A percentile compares a stretch with the other conserved stretches of the same genome.
These are phyloP conservation scores for Sporothrix globosa DNA, from an alignment of 2,329 filamentous ascomycete genomes.

Conservation along the genomic window DNA sequence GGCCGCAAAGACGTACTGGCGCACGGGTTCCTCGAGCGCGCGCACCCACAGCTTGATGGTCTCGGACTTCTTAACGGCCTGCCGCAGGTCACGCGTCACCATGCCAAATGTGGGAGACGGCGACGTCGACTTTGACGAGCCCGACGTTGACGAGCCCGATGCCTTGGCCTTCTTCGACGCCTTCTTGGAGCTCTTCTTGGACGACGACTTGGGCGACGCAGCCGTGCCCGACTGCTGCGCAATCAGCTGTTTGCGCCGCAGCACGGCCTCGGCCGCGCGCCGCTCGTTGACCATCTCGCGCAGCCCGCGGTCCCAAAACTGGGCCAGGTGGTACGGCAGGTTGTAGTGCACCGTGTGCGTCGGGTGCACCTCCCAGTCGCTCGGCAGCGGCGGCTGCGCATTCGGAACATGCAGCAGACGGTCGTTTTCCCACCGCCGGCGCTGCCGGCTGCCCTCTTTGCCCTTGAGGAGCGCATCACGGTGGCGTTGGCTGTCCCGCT, in stretches of 20 bases:
- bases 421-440: slow-evolving; percentile 95
- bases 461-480: slow-evolving; percentile 82
- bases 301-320: slow-evolving; percentile 73
- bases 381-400: slow-evolving; percentile 76
- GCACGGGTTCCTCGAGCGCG: slow-evolving; percentile 81
- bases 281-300: slow-evolving; percentile 56
- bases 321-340: slow-evolving; percentile 85
- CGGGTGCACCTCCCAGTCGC: slow-evolving; percentile 81
- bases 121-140: slow-evolving; percentile 35
- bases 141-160: not conserved
- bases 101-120: slow-evolving; percentile 45
- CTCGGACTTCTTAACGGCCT: slow-evolving; percentile 76
- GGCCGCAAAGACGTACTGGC: slow-evolving; percentile 69
- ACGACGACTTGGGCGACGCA: slow-evolving; percentile 36
- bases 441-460: slow-evolving; percentile 83
- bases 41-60: slow-evolving; percentile 80
- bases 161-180: not conserved
- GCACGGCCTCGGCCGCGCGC: slow-evolving; percentile 46
- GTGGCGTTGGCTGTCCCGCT: slow-evolving; percentile 59
- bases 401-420: slow-evolving; percentile 85
- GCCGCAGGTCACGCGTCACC: slow-evolving; percentile 78
- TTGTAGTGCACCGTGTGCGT: slow-evolving; percentile 74
- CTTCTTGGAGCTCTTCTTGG: slow-evolving; percentile 20
- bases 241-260: slow-evolving; percentile 51
- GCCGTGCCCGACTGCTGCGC: slow-evolving; percentile 46